phyloP scores from a whole-genome alignment of 495 filamentous ascomycete species.

The Penicillium flavigenum region DNA sequence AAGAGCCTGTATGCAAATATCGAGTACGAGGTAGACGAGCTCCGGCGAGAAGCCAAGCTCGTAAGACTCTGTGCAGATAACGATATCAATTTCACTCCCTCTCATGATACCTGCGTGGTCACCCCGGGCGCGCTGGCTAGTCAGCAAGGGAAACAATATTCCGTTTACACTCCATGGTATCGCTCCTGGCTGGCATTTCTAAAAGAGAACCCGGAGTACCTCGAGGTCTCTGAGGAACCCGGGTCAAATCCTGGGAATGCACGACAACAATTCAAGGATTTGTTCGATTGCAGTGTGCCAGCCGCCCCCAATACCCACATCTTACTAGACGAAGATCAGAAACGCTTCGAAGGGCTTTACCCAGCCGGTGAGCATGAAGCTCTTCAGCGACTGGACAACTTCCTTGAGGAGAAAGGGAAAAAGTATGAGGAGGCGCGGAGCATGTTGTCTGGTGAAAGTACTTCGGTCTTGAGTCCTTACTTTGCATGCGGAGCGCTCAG shows the following conservation, averaged over 20 bases:
- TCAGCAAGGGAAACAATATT: constrained; percentile 72
- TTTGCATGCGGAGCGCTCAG: constrained; percentile 75
- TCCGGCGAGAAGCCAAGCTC: constrained; percentile 67
- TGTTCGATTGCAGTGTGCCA: constrained; percentile 69
- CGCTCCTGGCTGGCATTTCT: constrained; percentile 71
- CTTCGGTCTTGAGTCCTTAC: constrained; percentile 76
- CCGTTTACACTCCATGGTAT: constrained; percentile 83
- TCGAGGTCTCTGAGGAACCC: constrained; percentile 61
- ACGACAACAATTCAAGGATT: constrained; percentile 48
- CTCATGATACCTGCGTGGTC: constrained; percentile 82
- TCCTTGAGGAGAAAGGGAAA: constrained; percentile 62
- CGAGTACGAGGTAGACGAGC: constrained; percentile 62
- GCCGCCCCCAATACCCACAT: constrained; percentile 61
- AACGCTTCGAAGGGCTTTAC: constrained; percentile 59
- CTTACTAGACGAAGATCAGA: constrained; percentile 58
- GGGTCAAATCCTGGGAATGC: constrained; percentile 56
- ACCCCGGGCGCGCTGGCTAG: constrained; percentile 64
- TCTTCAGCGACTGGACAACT: constrained; percentile 61
- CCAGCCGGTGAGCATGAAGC: constrained; percentile 83
- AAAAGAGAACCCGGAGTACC: constrained; percentile 62
- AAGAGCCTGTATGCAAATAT: constrained; percentile 58
- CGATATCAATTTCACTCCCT: constrained; percentile 61
- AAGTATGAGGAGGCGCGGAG: constrained; percentile 62
- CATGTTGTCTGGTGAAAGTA: constrained; percentile 59
- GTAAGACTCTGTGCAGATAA: constrained; percentile 57